These are phyloP conservation scores for Aureobasidium pullulans DNA, from an alignment of 2,329 filamentous ascomycete species.

Conservation along the genomic window DNA sequence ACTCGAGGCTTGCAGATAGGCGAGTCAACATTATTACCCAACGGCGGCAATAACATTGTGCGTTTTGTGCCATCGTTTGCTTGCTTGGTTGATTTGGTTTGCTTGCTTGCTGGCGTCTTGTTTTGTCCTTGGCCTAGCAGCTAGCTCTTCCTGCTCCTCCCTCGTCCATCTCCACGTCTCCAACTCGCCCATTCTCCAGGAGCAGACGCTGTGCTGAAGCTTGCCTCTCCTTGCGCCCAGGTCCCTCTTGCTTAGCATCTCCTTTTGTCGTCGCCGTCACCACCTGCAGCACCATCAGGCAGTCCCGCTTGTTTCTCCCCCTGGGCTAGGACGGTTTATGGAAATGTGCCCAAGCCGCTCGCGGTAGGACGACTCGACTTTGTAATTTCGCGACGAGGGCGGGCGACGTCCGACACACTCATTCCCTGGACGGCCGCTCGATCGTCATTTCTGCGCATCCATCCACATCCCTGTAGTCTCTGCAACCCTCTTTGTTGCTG, in stretches of 20 bases:
- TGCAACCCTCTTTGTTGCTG: slow-evolving; percentile 10
- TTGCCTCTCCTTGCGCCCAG: not conserved
- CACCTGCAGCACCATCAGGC: slow-evolving; percentile 5
- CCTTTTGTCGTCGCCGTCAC: not conserved
- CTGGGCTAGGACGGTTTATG: not conserved
- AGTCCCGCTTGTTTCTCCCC: not conserved
- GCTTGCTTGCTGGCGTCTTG: not conserved
- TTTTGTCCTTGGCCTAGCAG: not conserved
- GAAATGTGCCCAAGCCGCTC: slow-evolving; percentile 8
- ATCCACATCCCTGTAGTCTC: not conserved
- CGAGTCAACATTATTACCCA: slow-evolving; percentile 12
- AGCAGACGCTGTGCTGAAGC: not conserved
- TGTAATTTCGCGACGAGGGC: not conserved
- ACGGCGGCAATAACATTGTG: slow-evolving; percentile 11
- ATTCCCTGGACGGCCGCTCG: slow-evolving; percentile 2
- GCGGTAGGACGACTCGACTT: slow-evolving; percentile 3
- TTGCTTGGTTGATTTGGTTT: not conserved
- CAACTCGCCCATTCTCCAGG: slow-evolving; percentile 1
- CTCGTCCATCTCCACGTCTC: not conserved
- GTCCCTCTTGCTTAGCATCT: not conserved
- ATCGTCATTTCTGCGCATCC: slow-evolving; percentile 7
- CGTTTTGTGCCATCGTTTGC: slow-evolving; percentile 11
- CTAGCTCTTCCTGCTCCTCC: not conserved
- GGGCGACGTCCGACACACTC: slow-evolving; percentile 12
- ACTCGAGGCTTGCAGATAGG: slow-evolving; percentile 9